Evolutionary conservation across 1,284 basidiomycete genomes (phyloP).

Genomic region (Ustilago hordei): DNA sequence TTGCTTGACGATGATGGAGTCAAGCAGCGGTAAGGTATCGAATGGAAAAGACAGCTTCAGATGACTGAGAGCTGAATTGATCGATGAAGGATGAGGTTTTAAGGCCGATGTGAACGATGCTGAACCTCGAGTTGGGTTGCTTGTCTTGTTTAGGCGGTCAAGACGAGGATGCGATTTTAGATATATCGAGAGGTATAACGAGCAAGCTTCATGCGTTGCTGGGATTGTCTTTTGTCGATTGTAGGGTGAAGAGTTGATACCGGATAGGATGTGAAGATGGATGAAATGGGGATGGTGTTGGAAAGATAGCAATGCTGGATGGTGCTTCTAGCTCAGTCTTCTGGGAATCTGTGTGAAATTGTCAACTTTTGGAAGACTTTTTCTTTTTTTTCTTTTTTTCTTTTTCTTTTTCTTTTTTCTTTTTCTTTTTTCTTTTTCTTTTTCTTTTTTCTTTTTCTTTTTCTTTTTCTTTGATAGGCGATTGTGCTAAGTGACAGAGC

Average conservation of each 20-base stretch:
- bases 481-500: not conserved
- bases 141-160: not conserved
- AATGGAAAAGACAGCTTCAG: not conserved
- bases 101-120: not conserved
- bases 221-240: not conserved
- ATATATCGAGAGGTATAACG: not conserved
- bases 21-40: slow-evolving; percentile 15
- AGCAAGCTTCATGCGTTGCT: not conserved
- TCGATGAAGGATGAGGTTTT: not conserved
- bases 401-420: slow-evolving; percentile 20
- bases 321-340: slow-evolving; percentile 10
- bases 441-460: not conserved
- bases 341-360: not conserved
- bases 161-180: not conserved
- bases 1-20: slow-evolving; percentile 27
- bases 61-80: not conserved
- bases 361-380: slow-evolving; percentile 2
- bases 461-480: not conserved
- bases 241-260: not conserved
- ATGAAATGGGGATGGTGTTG: slow-evolving; percentile 7
- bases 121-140: not conserved
- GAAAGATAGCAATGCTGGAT: slow-evolving; percentile 3
- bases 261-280: slow-evolving; percentile 1
- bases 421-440: slow-evolving; percentile 18
- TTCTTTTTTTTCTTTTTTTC: slow-evolving; percentile 17